phyloP scores from a whole-genome alignment of 169 alveolate genomes.

The Theileria sp. region DNA sequence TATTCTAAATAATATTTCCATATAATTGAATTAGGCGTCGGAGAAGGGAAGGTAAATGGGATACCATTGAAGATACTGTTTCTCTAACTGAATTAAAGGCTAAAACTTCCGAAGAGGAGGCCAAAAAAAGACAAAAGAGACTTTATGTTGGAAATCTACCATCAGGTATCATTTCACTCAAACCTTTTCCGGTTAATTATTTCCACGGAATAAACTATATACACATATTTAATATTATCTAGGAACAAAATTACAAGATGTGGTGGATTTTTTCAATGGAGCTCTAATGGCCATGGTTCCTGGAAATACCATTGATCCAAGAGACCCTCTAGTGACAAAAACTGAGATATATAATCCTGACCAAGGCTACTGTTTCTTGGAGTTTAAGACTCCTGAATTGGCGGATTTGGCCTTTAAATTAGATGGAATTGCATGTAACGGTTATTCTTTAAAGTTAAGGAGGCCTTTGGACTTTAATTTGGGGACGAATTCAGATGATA shows the following conservation, averaged over 20 bases:
- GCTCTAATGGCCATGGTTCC: constrained; percentile 65
- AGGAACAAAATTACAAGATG: constrained; percentile 68
- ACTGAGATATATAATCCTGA: constrained; percentile 76
- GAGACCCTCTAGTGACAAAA: constrained; percentile 56
- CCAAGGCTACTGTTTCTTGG: constrained; percentile 79
- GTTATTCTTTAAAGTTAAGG: constrained; percentile 70
- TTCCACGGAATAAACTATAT: background rate
- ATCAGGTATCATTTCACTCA: constrained; percentile 31
- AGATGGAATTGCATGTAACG: constrained; percentile 81
- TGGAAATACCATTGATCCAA: constrained; percentile 27
- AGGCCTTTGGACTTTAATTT: constrained; percentile 83
- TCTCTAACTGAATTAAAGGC: constrained; percentile 32
- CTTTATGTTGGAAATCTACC: constrained; percentile 78
- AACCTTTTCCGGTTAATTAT: background rate
- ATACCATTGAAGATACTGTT: constrained; percentile 37
- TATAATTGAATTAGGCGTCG: constrained; percentile 28
- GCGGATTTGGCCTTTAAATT: constrained; percentile 78
- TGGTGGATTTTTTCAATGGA: constrained; percentile 67
- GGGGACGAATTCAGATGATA: constrained; percentile 79
- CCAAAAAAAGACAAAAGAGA: constrained; percentile 68
- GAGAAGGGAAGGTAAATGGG: constrained; percentile 64
- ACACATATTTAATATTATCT: background rate
- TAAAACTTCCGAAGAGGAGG: constrained; percentile 61
- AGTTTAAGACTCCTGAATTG: constrained; percentile 76
- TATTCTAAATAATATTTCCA: background rate